A percentile compares a stretch with the other conserved stretches of the same genome.
phyloP scores from a whole-genome alignment of 2,329 filamentous ascomycete species.

The Paecilomyces variotii region DNA sequence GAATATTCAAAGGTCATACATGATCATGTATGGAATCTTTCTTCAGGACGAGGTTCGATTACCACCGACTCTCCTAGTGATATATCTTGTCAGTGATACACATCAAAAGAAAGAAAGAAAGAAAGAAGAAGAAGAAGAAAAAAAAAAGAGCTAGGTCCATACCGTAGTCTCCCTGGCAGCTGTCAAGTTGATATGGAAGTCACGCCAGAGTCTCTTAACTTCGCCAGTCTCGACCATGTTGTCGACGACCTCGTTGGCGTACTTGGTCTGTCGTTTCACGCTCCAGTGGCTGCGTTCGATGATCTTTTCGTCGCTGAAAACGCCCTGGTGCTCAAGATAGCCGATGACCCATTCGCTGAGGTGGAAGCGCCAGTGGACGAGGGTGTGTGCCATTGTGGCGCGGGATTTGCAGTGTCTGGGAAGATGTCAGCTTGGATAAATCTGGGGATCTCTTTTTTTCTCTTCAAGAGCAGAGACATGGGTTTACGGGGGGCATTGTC shows the following conservation, averaged over 20 bases:
- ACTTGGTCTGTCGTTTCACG: slow-evolving; percentile 49
- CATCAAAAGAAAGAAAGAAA: background rate
- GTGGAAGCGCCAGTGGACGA: slow-evolving; percentile 68
- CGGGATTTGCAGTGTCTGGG: slow-evolving; percentile 51
- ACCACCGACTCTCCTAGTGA: slow-evolving; percentile 6
- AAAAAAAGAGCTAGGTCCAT: slow-evolving; percentile 6
- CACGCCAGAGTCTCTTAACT: slow-evolving; percentile 54
- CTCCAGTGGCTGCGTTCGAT: slow-evolving; percentile 55
- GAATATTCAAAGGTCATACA: background rate
- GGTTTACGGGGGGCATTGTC: slow-evolving; percentile 1
- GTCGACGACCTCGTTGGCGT: slow-evolving; percentile 57
- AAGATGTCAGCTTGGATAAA: background rate
- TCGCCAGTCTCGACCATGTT: slow-evolving; percentile 53
- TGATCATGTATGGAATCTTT: background rate
- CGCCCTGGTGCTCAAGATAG: slow-evolving; percentile 51
- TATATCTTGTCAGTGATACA: background rate
- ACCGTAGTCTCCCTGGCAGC: slow-evolving; percentile 46
- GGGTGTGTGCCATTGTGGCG: slow-evolving; percentile 61
- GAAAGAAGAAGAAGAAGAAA: background rate
- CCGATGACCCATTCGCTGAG: slow-evolving; percentile 65
- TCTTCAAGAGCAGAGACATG: background rate
- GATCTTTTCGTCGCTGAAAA: slow-evolving; percentile 51
- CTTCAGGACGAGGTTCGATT: background rate
- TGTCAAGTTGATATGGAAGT: slow-evolving; percentile 58
- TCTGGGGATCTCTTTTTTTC: background rate